Conservation (phyloP, 2,329 filamentous ascomycete genomes). For the Lithohypha guttulata region DNA sequence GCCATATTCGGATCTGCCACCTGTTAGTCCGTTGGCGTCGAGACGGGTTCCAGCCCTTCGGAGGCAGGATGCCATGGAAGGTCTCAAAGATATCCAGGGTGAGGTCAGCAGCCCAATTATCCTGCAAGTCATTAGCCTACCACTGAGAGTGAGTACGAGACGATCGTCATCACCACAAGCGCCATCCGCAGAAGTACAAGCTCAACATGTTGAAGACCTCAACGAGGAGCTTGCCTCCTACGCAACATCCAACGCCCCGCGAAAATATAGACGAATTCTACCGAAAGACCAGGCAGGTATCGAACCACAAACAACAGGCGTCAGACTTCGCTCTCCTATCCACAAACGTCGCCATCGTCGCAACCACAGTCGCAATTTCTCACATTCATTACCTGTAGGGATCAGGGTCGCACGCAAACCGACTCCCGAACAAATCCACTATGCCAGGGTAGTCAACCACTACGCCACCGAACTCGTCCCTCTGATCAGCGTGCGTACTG, state of each 20-base stretch:
- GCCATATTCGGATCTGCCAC: neutral
- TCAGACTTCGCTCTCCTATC: slow-evolving; percentile 12
- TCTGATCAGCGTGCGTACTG: slow-evolving; percentile 29
- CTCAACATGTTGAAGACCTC: slow-evolving; percentile 1
- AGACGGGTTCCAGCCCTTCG: neutral
- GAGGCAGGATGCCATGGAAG: slow-evolving; percentile 3
- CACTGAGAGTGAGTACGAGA: slow-evolving; percentile 14
- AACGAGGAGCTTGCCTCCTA: neutral
- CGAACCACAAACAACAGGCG: no score
- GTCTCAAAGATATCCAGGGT: neutral
- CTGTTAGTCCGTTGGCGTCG: neutral
- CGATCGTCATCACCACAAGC: neutral
- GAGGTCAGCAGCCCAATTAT: slow-evolving; percentile 8
- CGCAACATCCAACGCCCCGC: neutral
- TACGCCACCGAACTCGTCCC: slow-evolving; percentile 26
- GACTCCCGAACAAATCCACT: slow-evolving; percentile 7
- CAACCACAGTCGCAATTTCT: slow-evolving; percentile 4
- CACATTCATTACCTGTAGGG: slow-evolving; percentile 1
- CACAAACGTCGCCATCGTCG: slow-evolving; percentile 10
- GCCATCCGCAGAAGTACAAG: neutral
- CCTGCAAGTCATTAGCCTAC: slow-evolving; percentile 11
- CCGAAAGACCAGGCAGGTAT: slow-evolving; percentile 6
- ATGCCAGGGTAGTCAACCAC: slow-evolving; percentile 20
- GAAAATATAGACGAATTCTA: no score
- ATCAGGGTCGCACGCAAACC: slow-evolving; percentile 1